phyloP scores from a whole-genome alignment of 2,329 filamentous ascomycete species.

The Leptographium procerum region DNA sequence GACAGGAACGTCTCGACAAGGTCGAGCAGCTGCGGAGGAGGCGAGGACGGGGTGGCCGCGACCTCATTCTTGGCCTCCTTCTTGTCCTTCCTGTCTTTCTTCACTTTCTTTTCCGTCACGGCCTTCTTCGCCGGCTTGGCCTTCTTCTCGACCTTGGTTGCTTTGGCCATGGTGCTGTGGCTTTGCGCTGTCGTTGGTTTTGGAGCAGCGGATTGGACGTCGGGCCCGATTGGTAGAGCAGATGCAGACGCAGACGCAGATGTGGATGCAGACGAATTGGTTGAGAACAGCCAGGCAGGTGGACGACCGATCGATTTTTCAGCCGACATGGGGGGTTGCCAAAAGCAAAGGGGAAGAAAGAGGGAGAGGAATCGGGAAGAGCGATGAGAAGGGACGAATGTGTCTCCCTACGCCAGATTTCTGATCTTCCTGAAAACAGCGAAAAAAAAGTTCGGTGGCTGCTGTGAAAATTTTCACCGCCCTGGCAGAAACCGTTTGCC shows the following conservation, averaged over 20 bases:
- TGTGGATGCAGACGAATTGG: neutral
- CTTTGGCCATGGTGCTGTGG: constrained; percentile 8
- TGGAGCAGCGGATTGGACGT: neutral
- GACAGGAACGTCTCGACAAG: constrained; percentile 56
- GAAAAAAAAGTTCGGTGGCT: neutral
- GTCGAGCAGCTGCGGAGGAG: constrained; percentile 52
- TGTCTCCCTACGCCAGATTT: neutral
- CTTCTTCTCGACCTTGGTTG: constrained; percentile 8
- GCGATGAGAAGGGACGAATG: neutral
- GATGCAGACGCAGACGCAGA: neutral
- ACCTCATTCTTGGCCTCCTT: constrained; percentile 9
- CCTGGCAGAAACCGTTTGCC: neutral
- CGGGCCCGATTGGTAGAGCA: neutral
- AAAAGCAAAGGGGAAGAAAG: too few relatives aligned
- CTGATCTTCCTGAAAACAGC: neutral
- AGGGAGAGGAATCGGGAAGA: neutral
- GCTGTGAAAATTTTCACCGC: neutral
- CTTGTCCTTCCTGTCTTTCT: constrained; percentile 10
- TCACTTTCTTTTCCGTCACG: constrained; percentile 8
- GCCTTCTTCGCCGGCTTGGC: constrained; percentile 12
- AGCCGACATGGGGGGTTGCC: neutral
- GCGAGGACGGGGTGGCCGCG: constrained; percentile 14
- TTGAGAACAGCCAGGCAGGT: constrained; percentile 14
- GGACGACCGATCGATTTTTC: neutral
- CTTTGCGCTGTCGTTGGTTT: neutral